Percentiles rank a stretch among this genome's conserved stretches.
Conservation (phyloP, 352 stramenopile species). For the Globisporangium perplexum region DNA sequence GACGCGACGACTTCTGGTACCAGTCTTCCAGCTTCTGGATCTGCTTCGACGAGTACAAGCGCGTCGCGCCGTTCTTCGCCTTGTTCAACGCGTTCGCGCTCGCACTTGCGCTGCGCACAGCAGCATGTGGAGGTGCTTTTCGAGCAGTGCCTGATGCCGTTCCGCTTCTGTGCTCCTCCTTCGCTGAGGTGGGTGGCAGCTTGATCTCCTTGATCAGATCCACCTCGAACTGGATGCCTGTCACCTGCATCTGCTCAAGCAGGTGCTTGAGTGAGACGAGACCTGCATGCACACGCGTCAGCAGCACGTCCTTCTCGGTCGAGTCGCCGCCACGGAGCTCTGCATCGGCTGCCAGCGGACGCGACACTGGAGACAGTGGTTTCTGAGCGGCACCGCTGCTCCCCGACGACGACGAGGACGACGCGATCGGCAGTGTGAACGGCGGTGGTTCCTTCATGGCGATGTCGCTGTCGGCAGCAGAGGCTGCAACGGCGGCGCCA, state of each 20-base stretch:
- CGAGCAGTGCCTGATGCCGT: conserved; percentile 18
- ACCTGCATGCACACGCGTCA: conserved; percentile 50
- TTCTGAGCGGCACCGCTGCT: conserved; percentile 11
- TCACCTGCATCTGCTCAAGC: conserved; percentile 73
- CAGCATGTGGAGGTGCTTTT: conserved; percentile 10
- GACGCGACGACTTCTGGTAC: conserved; percentile 79
- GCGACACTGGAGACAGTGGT: conserved; percentile 19
- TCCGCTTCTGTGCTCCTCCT: conserved; percentile 42
- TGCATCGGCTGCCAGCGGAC: conserved; percentile 25
- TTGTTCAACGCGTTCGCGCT: conserved; percentile 22
- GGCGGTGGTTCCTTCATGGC: conserved; percentile 19
- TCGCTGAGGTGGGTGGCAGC: conserved; percentile 26
- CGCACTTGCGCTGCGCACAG: conserved; percentile 19
- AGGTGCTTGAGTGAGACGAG: conserved; percentile 66
- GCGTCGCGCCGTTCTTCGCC: conserved; percentile 72
- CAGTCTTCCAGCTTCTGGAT: conserved; percentile 88
- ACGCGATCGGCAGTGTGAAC: conserved; percentile 34
- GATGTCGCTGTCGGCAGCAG: neutral
- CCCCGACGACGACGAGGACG: conserved; percentile 3
- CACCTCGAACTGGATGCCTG: conserved; percentile 77
- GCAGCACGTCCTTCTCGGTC: conserved; percentile 30
- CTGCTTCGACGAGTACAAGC: conserved; percentile 82
- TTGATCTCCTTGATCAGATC: conserved; percentile 80
- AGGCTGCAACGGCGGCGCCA: too few species aligned
- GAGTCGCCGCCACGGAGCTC: conserved; percentile 21